phyloP scores from a whole-genome alignment of 2,329 filamentous ascomycete species.

The Pseudogymnoascus sp. region DNA sequence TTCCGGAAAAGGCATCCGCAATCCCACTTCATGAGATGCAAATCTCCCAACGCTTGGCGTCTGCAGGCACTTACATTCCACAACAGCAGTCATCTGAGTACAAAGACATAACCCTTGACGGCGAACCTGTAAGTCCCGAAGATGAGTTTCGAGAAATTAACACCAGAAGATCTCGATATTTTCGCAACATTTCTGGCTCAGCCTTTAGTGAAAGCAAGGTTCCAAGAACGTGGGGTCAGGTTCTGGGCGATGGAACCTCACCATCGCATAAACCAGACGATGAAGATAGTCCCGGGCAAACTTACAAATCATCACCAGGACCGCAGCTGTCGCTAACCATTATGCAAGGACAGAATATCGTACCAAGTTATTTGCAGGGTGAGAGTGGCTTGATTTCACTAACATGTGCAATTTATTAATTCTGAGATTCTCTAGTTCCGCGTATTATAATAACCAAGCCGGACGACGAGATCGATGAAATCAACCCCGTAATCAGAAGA shows the following conservation, averaged over 20 bases:
- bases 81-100: not conserved
- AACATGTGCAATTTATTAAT: not conserved
- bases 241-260: not conserved
- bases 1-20: not conserved
- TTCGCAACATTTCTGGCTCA: not conserved
- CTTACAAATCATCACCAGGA: not conserved
- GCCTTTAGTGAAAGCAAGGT: not conserved
- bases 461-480: not conserved
- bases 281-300: not conserved
- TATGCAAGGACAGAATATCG: not conserved
- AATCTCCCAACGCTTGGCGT: slow-evolving; percentile 24
- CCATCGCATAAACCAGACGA: not conserved
- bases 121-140: not conserved
- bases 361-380: not conserved
- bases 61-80: slow-evolving; percentile 19
- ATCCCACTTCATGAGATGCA: slow-evolving; percentile 27
- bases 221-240: not conserved
- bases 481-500: not conserved
- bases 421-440: not conserved
- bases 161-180: not conserved
- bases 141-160: not conserved
- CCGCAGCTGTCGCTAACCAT: not conserved
- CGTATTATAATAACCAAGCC: not conserved
- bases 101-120: not conserved
- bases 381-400: not conserved